Base-by-base conservation (phyloP, 768 basidiomycete genomes). In the Myochromella boudieri region DNA sequence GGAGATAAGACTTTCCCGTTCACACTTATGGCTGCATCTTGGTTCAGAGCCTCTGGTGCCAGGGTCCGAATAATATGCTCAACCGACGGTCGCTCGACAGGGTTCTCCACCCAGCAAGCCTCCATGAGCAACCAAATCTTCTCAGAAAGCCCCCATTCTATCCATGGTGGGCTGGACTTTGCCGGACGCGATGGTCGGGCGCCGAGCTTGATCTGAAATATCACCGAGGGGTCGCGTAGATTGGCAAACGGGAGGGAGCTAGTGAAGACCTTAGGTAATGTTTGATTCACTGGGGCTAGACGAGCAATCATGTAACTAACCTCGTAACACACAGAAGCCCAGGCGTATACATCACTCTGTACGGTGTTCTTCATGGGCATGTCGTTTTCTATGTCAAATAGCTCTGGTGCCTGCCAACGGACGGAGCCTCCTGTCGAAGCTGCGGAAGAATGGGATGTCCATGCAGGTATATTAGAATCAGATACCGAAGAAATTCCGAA, bases 71-170 rank as follows among this genome's bases (percentile, higher is more conserved):
- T 20, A 6, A 21, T 17, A 14, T 48, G 15, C 3, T 31, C 14
- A 28, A 40, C 22, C 18, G 32, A n/a, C 22, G 44, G 44, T 8
- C 49, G 49, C 20, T 45, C 43, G 3, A 6, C n/a, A 2, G 49
- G 49, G 7, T 7, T 26, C 26, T 18, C 21, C 22, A 12, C 26
- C 51, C 51, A 52, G 26, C 46, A 52, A 15, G 3, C 25, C 25
- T 43, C 25, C 46, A 48, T 48, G 15, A 52, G 36, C 14, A 33
- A 37, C 51, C 46, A 52, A 26, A 52, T 42, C 31, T 37, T 21
- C 22, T 28, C 28, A 29, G 26, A 42, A 10, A 41, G 21, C 27
- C 46, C 40, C 34, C 36, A 51, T 6, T 37, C 26, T 15, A 14
- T 20, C 44, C 49, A 51, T 8, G 27, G 17, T 15, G 24, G n/a